phyloP scores from a whole-genome alignment of 1,284 basidiomycete species.

The Amanita bisporigera region DNA sequence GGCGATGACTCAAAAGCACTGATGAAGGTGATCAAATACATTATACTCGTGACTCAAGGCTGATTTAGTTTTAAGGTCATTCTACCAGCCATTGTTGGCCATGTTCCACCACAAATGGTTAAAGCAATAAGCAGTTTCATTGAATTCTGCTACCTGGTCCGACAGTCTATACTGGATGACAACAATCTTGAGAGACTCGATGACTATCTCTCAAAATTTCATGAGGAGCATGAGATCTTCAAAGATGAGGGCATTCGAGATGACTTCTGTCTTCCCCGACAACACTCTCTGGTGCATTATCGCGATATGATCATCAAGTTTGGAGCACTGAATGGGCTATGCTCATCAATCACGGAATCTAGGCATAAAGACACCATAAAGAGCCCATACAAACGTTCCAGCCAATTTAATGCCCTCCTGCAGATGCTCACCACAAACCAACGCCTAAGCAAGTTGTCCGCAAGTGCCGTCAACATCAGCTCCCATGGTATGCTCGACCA shows the following conservation, averaged over 20 bases:
- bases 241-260: slow-evolving; percentile 11
- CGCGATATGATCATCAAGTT: slow-evolving; percentile 26
- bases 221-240: slow-evolving; percentile 37
- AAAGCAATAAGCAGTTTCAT: slow-evolving; percentile 27
- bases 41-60: not conserved
- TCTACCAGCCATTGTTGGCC: slow-evolving; percentile 24
- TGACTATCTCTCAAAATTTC: slow-evolving; percentile 31
- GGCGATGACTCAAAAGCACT: slow-evolving; percentile 29
- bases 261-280: not conserved
- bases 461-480: not conserved
- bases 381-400: not conserved
- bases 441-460: not conserved
- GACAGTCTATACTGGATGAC: slow-evolving; percentile 22
- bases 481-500: not conserved
- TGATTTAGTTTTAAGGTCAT: slow-evolving; percentile 22
- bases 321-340: slow-evolving; percentile 41
- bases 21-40: slow-evolving; percentile 27
- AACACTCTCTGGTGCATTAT: slow-evolving; percentile 37
- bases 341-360: slow-evolving; percentile 42
- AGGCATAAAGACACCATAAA: slow-evolving; percentile 3
- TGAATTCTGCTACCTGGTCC: slow-evolving; percentile 39
- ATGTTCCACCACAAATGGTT: slow-evolving; percentile 22
- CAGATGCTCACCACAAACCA: slow-evolving; percentile 7
- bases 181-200: slow-evolving; percentile 30
- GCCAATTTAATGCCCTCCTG: not conserved